These are phyloP conservation scores for Flagelloscypha sp. DNA, from an alignment of 768 basidiomycete species.

Conservation along the genomic window DNA sequence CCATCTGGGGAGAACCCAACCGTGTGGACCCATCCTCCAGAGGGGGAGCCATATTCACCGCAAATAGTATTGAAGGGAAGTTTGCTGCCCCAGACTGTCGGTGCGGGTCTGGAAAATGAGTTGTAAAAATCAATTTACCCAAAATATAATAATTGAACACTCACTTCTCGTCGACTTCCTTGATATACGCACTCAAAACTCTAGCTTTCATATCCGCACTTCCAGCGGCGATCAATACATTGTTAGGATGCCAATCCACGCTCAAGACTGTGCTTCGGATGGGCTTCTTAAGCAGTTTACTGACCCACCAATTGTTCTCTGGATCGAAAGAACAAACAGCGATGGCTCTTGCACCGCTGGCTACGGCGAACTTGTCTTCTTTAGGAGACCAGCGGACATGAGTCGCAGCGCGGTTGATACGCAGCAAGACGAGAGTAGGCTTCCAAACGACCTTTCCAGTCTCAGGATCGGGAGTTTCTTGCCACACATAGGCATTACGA, in stretches of 20 bases:
- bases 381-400: conserved; percentile 93
- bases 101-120: conserved; percentile 52
- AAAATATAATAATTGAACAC: conserved; percentile 12
- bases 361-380: conserved; percentile 98
- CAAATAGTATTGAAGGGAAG: conserved; percentile 97
- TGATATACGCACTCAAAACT: conserved; percentile 97
- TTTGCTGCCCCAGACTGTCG: conserved; percentile 95
- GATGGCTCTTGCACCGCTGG: conserved; percentile 90
- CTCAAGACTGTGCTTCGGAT: conserved; percentile 90
- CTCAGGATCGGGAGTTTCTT: conserved; percentile 62
- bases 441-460: conserved; percentile 80
- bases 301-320: conserved; percentile 99
- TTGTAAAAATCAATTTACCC: conserved; percentile 5
- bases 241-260: conserved; percentile 99
- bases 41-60: conserved; percentile 82
- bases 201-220: conserved; percentile 96
- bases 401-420: conserved; percentile 94
- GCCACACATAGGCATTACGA: conserved; percentile 98
- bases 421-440: conserved; percentile 89
- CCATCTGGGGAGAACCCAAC: conserved; percentile 96
- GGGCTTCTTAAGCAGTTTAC: conserved; percentile 95
- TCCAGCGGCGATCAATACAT: conserved; percentile 94
- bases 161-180: conserved; percentile 91
- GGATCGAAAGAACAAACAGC: conserved; percentile 95
- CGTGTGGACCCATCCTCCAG: conserved; percentile 95